Percentiles rank a stretch among this genome's conserved stretches.
Conservation (phyloP, 2,329 filamentous ascomycete genomes). For the Xylaria sp. region DNA sequence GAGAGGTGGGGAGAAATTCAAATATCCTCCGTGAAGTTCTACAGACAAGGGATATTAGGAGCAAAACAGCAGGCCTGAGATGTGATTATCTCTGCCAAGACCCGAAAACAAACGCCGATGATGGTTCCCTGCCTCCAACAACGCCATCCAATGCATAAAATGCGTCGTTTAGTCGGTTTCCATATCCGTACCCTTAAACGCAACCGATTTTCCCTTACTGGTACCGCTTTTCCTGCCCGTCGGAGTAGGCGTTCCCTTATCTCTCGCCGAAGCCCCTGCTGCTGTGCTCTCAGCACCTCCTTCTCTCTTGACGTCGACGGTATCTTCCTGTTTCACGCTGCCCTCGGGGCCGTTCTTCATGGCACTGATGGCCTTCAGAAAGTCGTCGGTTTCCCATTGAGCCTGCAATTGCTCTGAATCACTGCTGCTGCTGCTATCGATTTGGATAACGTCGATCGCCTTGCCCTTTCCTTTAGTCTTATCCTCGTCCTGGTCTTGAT, state of each 20-base stretch:
- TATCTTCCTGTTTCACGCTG: slow-evolving; percentile 35
- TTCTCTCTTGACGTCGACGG: slow-evolving; percentile 44
- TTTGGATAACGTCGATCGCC: slow-evolving; percentile 29
- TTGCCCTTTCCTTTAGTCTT: slow-evolving; percentile 45
- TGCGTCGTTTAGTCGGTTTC: slow-evolving; percentile 29
- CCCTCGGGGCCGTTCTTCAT: slow-evolving; percentile 45
- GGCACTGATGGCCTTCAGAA: slow-evolving; percentile 48
- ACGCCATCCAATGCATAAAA: slow-evolving; percentile 44
- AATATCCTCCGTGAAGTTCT: slow-evolving; percentile 4
- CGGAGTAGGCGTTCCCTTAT: slow-evolving; percentile 36
- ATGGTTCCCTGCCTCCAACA: slow-evolving; percentile 26
- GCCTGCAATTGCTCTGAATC: slow-evolving; percentile 41
- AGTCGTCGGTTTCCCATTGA: slow-evolving; percentile 48
- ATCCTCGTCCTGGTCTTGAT: slow-evolving; percentile 29
- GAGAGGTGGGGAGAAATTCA: background rate
- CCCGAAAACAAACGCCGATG: slow-evolving; percentile 24
- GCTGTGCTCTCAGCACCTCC: slow-evolving; percentile 33
- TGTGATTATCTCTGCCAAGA: background rate
- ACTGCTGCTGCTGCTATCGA: slow-evolving; percentile 35
- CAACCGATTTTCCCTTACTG: slow-evolving; percentile 47
- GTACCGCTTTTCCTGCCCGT: slow-evolving; percentile 32
- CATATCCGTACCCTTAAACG: slow-evolving; percentile 42
- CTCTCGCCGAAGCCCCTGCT: slow-evolving; percentile 42
- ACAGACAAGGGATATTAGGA: background rate
- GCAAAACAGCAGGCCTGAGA: background rate